Conservation (phyloP, 2,329 filamentous ascomycete species). For the Hypoxylon sp. region DNA sequence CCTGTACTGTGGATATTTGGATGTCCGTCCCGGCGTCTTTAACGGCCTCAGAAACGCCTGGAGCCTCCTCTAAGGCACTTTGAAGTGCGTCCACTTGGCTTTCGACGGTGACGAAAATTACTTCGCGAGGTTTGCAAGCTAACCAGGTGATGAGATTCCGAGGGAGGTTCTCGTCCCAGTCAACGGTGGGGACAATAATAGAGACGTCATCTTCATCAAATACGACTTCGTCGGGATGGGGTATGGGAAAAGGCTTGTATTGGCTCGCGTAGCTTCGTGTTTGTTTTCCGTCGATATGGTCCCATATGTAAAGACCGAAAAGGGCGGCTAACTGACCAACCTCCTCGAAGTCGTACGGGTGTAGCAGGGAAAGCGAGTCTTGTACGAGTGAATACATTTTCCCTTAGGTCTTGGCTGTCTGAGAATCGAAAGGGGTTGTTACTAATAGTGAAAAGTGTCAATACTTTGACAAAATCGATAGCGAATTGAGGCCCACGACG, state of each 20-base stretch:
- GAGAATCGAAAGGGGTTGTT: background rate
- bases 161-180: slow-evolving; percentile 44
- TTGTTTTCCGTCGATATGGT: slow-evolving; percentile 29
- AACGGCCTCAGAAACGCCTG: slow-evolving; percentile 19
- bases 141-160: slow-evolving; percentile 48
- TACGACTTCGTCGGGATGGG: background rate
- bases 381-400: background rate
- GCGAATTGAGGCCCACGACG: background rate
- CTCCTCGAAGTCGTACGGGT: background rate
- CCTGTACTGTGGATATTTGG: slow-evolving; percentile 33
- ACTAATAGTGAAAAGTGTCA: background rate
- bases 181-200: slow-evolving; percentile 51
- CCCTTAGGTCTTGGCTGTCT: background rate
- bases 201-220: slow-evolving; percentile 46
- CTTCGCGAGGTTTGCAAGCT: slow-evolving; percentile 44
- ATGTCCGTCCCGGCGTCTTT: slow-evolving; percentile 23
- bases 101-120: slow-evolving; percentile 51
- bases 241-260: slow-evolving; percentile 43
- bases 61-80: slow-evolving; percentile 9
- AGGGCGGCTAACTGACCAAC: slow-evolving; percentile 6
- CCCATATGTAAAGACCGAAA: slow-evolving; percentile 34
- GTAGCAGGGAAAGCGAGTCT: background rate
- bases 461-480: background rate
- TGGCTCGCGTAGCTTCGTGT: slow-evolving; percentile 4
- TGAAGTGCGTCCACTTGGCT: slow-evolving; percentile 6